Conservation (phyloP, 208 protist genomes). For the Borovskyia barvae region DNA sequence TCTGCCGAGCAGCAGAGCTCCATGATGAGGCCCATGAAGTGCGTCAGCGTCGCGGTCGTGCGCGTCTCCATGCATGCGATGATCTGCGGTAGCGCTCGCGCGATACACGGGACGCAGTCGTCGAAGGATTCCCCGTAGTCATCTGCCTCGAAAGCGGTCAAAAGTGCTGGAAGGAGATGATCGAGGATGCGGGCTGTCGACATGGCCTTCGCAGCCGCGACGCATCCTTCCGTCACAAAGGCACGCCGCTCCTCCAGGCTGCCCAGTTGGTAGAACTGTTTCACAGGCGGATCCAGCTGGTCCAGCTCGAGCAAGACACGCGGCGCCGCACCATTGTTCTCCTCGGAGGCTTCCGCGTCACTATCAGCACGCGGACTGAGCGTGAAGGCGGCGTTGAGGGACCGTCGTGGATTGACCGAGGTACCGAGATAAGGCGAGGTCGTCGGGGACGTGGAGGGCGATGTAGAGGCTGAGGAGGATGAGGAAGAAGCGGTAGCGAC, state of each 20-base stretch:
- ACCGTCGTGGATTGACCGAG: slow-evolving; percentile 35
- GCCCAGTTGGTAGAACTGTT: slow-evolving; percentile 33
- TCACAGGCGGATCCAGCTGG: slow-evolving; percentile 24
- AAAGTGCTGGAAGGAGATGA: slow-evolving; percentile 57
- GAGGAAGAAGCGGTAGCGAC: no score
- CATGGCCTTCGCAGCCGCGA: slow-evolving; percentile 45
- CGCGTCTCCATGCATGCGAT: slow-evolving; percentile 34
- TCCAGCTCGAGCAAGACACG: slow-evolving; percentile 47
- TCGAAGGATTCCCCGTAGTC: slow-evolving; percentile 61
- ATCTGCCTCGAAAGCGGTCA: slow-evolving; percentile 53
- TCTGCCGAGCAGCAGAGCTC: slow-evolving; percentile 61
- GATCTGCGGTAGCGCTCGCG: slow-evolving; percentile 46
- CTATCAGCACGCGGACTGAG: slow-evolving; percentile 57
- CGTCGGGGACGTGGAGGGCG: not conserved
- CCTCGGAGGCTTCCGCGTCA: slow-evolving; percentile 24
- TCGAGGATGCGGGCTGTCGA: slow-evolving; percentile 49
- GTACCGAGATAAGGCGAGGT: slow-evolving; percentile 6
- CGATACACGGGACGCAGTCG: slow-evolving; percentile 53
- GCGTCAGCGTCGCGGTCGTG: slow-evolving; percentile 36
- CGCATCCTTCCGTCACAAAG: slow-evolving; percentile 47
- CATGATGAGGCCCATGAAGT: slow-evolving; percentile 80
- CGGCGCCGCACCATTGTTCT: slow-evolving; percentile 25
- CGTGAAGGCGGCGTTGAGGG: slow-evolving; percentile 64
- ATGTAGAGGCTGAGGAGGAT: not conserved
- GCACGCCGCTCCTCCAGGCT: slow-evolving; percentile 49